phyloP scores from a whole-genome alignment of 1,284 basidiomycete species.

The Fomitopsis pinicola region DNA sequence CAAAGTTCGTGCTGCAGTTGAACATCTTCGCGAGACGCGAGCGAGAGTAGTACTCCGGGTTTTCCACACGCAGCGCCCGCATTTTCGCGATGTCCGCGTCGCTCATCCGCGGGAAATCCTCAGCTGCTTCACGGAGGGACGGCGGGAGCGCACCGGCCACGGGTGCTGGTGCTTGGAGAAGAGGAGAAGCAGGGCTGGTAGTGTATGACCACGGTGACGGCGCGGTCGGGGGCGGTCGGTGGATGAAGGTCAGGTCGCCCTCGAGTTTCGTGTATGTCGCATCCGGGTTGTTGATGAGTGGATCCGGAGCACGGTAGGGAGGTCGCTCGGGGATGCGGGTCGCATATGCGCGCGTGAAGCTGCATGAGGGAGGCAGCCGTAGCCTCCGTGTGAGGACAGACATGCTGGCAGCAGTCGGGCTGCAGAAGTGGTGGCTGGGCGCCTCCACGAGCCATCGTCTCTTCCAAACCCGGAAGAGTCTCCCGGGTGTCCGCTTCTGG shows the following conservation, averaged over 20 bases:
- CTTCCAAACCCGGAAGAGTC: background rate
- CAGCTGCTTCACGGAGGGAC: constrained; percentile 30
- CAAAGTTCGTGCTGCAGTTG: constrained; percentile 31
- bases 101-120: constrained; percentile 36
- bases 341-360: constrained; percentile 31
- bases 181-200: constrained; percentile 62
- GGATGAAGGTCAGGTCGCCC: constrained; percentile 68
- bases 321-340: constrained; percentile 48
- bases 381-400: constrained; percentile 11
- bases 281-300: constrained; percentile 53
- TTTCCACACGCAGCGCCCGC: constrained; percentile 43
- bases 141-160: constrained; percentile 40
- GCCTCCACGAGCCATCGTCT: background rate
- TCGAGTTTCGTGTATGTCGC: constrained; percentile 52
- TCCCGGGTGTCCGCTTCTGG: background rate
- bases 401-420: background rate
- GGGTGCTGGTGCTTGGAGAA: constrained; percentile 39
- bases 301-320: constrained; percentile 60
- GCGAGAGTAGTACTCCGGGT: constrained; percentile 32
- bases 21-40: constrained; percentile 32
- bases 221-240: constrained; percentile 70
- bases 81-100: constrained; percentile 53
- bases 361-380: constrained; percentile 14
- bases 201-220: constrained; percentile 67
- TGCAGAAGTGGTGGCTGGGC: background rate